These are phyloP conservation scores for Rhizophagus sp. DNA, from an alignment of 192 early-diverging fungal species.

Conservation along the genomic window DNA sequence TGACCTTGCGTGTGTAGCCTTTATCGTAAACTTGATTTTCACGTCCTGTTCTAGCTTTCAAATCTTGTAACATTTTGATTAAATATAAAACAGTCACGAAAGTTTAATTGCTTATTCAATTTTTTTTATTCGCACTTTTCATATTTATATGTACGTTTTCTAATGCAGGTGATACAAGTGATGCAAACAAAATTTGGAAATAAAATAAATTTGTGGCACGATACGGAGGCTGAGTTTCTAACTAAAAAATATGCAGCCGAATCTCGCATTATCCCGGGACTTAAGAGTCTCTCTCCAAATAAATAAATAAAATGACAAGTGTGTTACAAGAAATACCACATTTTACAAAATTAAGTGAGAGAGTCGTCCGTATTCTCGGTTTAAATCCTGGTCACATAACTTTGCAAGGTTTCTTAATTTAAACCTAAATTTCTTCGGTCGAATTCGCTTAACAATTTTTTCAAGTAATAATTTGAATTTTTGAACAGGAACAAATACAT, in stretches of 20 bases:
- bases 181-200: background rate
- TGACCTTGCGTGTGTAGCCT: conserved; percentile 25
- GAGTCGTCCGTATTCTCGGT: conserved; percentile 70
- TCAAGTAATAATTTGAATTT: background rate
- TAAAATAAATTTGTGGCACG: background rate
- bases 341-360: conserved; percentile 55
- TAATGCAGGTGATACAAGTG: too few species aligned
- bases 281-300: background rate
- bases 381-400: conserved; percentile 81
- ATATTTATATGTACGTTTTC: too few species aligned
- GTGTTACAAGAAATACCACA: conserved; percentile 51
- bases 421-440: conserved; percentile 2
- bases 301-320: conserved; percentile 44
- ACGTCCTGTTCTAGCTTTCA: conserved; percentile 28
- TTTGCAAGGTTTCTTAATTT: conserved; percentile 61
- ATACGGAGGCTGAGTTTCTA: background rate
- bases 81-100: background rate
- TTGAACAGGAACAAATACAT: conserved; percentile 76
- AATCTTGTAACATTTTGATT: conserved; percentile 1
- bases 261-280: background rate
- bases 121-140: too few species aligned
- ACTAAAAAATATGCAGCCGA: background rate
- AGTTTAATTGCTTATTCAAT: background rate
- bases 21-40: conserved; percentile 26
- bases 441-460: background rate